Base-by-base conservation (phyloP, 2,329 filamentous ascomycete species). In the Beauveria australis region DNA sequence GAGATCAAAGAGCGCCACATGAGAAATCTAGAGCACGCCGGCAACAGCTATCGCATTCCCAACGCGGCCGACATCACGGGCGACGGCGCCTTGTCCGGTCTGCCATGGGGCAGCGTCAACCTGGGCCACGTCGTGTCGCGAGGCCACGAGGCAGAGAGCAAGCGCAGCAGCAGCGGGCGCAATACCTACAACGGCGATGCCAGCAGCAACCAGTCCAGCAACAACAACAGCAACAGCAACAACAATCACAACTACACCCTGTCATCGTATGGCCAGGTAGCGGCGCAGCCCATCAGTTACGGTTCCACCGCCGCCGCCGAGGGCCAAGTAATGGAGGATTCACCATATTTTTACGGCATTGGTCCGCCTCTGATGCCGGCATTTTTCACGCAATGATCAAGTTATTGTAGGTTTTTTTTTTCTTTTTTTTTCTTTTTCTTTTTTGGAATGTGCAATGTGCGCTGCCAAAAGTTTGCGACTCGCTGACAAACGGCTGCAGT, bases 61-160 rank as follows among this genome's bases (percentile, higher is more conserved):
- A 78, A 81, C 22, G 76, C 84, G 3, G 74, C 77, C 16, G 84
- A 88, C 46, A 76, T 89, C 41, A 73, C 72, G 62, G 69, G 68
- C 41, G 79, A 81, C 53, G 67, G 74, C 41, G 78, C 81, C 14
- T 77, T 84, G 3, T 85, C 86, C 0, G 88, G 88, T 0, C 75
- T 91, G 3, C 88, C 88, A 0, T 91, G 88, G 89, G 89, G 89
- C 41, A 81, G 86, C 22, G 72, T 89, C 64, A 88, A 81, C 63
- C 79, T 91, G 73, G 79, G 76, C 44, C 78, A 80, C 65, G 75
- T 83, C 28, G 72, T 84, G 0, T 71, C 77, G 8, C 74, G 76
- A 55, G 81, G 81, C 51, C 79, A 82, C 66, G 80, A 81, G 65
- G 72, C 72, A 8, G 74, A 77, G 62, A 78, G 77, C 65, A 73